phyloP scores from a whole-genome alignment of 108 stramenopile genomes.

The Nitzschia sp. region DNA sequence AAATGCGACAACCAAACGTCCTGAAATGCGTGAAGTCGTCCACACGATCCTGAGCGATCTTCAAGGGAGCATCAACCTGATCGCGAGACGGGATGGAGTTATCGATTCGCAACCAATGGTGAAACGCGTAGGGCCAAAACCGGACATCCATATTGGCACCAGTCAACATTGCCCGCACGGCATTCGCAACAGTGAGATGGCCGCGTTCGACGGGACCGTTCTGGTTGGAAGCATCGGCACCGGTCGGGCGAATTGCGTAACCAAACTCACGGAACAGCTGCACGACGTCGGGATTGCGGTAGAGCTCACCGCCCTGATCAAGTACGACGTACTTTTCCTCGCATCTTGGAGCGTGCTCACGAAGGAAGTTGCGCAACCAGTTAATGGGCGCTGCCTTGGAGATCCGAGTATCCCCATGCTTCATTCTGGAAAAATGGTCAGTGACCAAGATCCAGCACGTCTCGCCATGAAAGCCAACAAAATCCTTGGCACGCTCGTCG shows the following conservation, averaged over 20 bases:
- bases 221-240: slow-evolving; percentile 31
- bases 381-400: slow-evolving; percentile 17
- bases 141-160: slow-evolving; percentile 27
- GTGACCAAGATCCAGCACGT: too few species aligned
- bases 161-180: slow-evolving; percentile 17
- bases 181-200: slow-evolving; percentile 24
- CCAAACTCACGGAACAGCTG: slow-evolving; percentile 1
- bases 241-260: slow-evolving; percentile 27
- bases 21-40: slow-evolving; percentile 20
- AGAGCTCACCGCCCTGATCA: slow-evolving; percentile 36
- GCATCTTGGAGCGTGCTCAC: background rate
- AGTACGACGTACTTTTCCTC: slow-evolving; percentile 21
- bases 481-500: too few species aligned
- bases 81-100: slow-evolving; percentile 19
- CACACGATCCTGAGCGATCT: background rate
- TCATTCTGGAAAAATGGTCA: slow-evolving; percentile 28
- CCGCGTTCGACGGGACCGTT: too few species aligned
- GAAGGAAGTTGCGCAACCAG: slow-evolving; percentile 9
- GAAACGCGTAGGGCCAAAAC: too few species aligned
- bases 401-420: slow-evolving; percentile 12
- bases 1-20: slow-evolving; percentile 39
- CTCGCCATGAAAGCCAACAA: too few species aligned
- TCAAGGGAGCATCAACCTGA: slow-evolving; percentile 1
- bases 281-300: slow-evolving; percentile 16
- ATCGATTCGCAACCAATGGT: slow-evolving; percentile 7